Evolutionary conservation across 441 rosid genomes (phyloP), one percentile per base, ranked within the genome.

Genomic region (Brassica hybrid): DNA sequence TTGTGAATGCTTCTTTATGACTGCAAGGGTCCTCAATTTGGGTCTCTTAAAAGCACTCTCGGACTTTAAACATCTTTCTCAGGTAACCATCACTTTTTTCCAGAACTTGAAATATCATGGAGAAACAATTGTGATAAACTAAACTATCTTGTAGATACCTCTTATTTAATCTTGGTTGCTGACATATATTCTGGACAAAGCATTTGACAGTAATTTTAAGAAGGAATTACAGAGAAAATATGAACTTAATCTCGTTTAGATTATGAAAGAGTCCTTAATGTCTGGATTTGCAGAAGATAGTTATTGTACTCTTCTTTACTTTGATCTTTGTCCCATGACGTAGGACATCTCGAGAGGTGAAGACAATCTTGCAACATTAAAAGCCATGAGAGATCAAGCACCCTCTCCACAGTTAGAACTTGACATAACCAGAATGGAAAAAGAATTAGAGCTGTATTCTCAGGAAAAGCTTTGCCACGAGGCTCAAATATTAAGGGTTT

Each of bases 1-100:
- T 41, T 92, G 97, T 83, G 98, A 96, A 87, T 90, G 98, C 86
- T 96, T 96, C 90, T 94, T 96, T 80, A 96, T 96, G 98, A 91
- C 98, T 52, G 97, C 97, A 67, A 86, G 98, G 91, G 98, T 88
- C 77, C 96, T 94, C 69, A 96, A 91, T 83, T 82, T 96, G 87
- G 97, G 99, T 74, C 89, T 96, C 71, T 71, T 96, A 73, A 96
- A 96, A 86, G 94, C 98, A 79, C 92, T 92, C 88, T 92, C 98
- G 3, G 98, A 96, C 85, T 96, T 91, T 71, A 96, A 94, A 88
- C 98, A 94, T 89, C 89, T 96, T 66, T 84, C 89, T 78, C 99
- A 96, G 99, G 99, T 94, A 86, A 67, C 75, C 65, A 57, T 38
- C 67, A 2, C 9, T 19, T 41, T 6, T 10, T 63, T 34, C 43